These are phyloP conservation scores for Ricinus communis DNA, from an alignment of 345 rosid species.

Conservation along the genomic window DNA sequence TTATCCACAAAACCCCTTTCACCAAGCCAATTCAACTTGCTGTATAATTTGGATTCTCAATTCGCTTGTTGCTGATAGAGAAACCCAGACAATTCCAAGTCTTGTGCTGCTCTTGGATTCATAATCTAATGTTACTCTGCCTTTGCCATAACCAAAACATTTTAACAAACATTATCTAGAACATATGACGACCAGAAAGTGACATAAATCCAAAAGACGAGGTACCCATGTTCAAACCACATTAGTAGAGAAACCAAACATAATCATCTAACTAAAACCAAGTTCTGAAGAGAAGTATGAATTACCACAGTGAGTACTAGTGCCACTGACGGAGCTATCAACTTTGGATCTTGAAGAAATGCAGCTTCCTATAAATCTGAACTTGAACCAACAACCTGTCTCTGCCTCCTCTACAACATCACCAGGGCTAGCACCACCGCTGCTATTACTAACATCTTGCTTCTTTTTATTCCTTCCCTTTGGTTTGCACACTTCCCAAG, in stretches of 20 bases:
- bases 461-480: constrained; percentile 53
- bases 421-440: constrained; percentile 2
- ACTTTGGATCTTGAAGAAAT: constrained; percentile 41
- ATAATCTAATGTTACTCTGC: neutral
- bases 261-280: neutral
- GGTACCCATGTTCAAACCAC: neutral
- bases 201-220: neutral
- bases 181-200: neutral
- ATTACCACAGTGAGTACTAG: constrained; percentile 31
- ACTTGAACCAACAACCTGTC: constrained; percentile 31
- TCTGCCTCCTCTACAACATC: constrained; percentile 16
- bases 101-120: neutral
- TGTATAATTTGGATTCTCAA: neutral
- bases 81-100: neutral
- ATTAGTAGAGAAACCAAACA: neutral
- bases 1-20: neutral
- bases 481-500: constrained; percentile 41
- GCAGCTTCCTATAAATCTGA: constrained; percentile 32
- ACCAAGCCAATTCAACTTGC: neutral
- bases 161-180: neutral
- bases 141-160: neutral
- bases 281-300: neutral
- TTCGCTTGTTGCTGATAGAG: neutral
- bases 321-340: constrained; percentile 37
- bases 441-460: constrained; percentile 21